Percentiles rank a stretch among this genome's conserved stretches.
Conservation (phyloP, 805 yeast genomes). For the Candida maris region DNA sequence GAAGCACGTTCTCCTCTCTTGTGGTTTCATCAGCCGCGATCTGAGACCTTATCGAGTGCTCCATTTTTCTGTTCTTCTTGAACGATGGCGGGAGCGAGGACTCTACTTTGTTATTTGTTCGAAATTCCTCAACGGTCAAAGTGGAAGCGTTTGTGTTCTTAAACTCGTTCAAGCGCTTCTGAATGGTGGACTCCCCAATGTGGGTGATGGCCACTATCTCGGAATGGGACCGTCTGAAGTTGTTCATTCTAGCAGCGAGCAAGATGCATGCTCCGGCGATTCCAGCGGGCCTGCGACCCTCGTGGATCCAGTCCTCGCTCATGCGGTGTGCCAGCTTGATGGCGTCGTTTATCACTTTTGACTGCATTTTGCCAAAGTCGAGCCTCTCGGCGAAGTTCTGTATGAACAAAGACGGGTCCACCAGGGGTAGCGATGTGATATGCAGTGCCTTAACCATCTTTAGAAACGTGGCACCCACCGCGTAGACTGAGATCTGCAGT, state of each 20-base stretch:
- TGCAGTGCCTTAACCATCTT: conserved; percentile 86
- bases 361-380: conserved; percentile 69
- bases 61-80: conserved; percentile 54
- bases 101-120: conserved; percentile 41
- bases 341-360: conserved; percentile 84
- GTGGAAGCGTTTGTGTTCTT: conserved; percentile 69
- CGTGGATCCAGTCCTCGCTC: conserved; percentile 94
- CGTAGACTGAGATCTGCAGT: conserved; percentile 85
- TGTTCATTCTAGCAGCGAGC: conserved; percentile 95
- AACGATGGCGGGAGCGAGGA: conserved; percentile 82
- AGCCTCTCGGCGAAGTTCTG: conserved; percentile 90
- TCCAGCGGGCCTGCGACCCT: conserved; percentile 98
- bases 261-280: conserved; percentile 95
- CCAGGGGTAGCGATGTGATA: conserved; percentile 74
- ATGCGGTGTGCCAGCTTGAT: conserved; percentile 80
- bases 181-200: conserved; percentile 91
- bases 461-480: conserved; percentile 92
- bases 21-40: conserved; percentile 29
- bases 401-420: conserved; percentile 91
- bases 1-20: conserved; percentile 37
- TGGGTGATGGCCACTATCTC: conserved; percentile 95
- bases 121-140: conserved; percentile 69
- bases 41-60: conserved; percentile 30
- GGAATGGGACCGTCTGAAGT: conserved; percentile 83
- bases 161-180: conserved; percentile 85